Conservation (phyloP, 2,329 filamentous ascomycete genomes). For the Saccharata proteae region DNA sequence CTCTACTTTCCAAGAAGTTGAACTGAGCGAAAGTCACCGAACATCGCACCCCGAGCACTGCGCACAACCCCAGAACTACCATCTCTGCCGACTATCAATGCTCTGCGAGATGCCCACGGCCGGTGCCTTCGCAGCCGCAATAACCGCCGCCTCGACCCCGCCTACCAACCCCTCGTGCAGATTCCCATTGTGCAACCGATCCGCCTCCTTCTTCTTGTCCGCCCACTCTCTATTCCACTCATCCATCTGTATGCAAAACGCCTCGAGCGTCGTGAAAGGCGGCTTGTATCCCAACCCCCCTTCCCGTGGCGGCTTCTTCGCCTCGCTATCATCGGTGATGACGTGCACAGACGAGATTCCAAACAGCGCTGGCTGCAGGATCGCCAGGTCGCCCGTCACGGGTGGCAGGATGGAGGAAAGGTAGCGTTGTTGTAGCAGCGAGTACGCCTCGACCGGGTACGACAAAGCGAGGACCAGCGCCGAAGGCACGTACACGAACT, state of each 20-base stretch:
- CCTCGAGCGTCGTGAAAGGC: conserved; percentile 29
- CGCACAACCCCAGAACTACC: too few species aligned
- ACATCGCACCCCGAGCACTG: too few species aligned
- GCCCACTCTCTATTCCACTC: conserved; percentile 28
- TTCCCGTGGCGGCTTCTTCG: conserved; percentile 13
- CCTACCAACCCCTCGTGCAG: neutral
- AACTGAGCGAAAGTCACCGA: too few species aligned
- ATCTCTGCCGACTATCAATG: too few species aligned
- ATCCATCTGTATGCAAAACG: conserved; percentile 20
- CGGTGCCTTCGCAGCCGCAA: too few species aligned
- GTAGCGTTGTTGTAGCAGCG: conserved; percentile 14
- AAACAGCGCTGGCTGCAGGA: conserved; percentile 29
- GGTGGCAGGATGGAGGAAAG: conserved; percentile 14
- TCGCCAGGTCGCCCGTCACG: conserved; percentile 20
- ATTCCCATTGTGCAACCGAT: too few species aligned
- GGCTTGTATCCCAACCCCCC: conserved; percentile 33
- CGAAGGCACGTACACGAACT: conserved; percentile 22
- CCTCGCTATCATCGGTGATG: conserved; percentile 27
- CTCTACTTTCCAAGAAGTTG: too few species aligned
- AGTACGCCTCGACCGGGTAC: conserved; percentile 28
- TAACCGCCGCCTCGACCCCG: too few species aligned
- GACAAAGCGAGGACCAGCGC: conserved; percentile 26
- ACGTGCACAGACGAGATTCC: conserved; percentile 22
- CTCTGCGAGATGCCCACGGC: too few species aligned
- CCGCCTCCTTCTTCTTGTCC: too few species aligned